Evolutionary conservation across 2,329 filamentous ascomycete genomes (phyloP), one percentile per base, ranked within the genome.

Genomic region (Claviceps fusiformis): DNA sequence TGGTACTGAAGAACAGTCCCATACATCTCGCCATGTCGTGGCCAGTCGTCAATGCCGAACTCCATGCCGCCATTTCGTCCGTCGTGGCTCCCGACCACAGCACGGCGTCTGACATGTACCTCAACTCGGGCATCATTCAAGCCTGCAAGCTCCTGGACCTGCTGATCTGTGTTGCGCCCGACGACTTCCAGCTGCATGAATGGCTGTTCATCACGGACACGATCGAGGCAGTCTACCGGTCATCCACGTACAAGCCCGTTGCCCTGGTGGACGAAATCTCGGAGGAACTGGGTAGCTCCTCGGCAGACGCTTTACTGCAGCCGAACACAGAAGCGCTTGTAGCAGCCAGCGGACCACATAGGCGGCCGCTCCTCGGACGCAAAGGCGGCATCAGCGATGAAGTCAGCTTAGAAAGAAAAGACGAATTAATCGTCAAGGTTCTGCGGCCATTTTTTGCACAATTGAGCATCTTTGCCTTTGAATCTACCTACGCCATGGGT

Each of bases 191-290:
- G 69, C 80, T 97, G n/a, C 86, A 95, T 64, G 89, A 96, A 73
- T 98, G 93, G 93, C 81, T 97, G 4, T 98, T 95, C 68, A 85
- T 98, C 55, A 95, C 90, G 1, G 93, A 98, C 69, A 97, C 92
- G 15, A 91, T 96, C 60, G 93, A 98, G 63, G 91, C 93, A 1
- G 87, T 98, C 39, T 95, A 98, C 70, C 83, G 87, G 13, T 84
- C 89, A 0, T 72, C 81, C 15, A 73, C 76, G 53, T 85, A 85
- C 71, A 78, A 83, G 57, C 79, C 89, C 1, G 74, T 87, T 3
- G 89, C 89, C 3, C 78, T 97, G 5, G 86, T 87, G 0, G 93
- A 97, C 62, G 87, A 93, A 63, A 76, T 95, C 9, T 86, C 88
- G 0, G 88, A 95, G 61, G 83, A 85, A 55, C 75, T 95, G 1